Evolutionary conservation across 192 early-diverging fungal genomes (phyloP).

Genomic region (Rhizoclosmatium sp.): DNA sequence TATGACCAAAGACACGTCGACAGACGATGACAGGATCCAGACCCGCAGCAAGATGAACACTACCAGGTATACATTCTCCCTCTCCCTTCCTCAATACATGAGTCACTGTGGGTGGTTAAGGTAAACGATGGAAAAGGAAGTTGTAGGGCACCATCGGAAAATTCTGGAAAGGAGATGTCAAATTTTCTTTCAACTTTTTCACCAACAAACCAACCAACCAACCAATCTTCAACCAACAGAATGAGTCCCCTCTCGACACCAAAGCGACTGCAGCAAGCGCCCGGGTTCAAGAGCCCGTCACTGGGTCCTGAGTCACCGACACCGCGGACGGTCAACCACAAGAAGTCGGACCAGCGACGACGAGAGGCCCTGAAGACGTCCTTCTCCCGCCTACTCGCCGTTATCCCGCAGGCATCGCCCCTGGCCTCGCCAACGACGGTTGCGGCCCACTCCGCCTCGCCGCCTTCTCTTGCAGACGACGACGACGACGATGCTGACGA

Average conservation of each 20-base stretch:
- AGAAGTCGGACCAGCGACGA: constrained; percentile 22
- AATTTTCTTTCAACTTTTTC: neutral
- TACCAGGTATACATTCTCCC: no score
- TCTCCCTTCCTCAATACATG: no score
- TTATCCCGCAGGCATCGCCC: constrained; percentile 9
- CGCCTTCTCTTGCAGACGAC: neutral
- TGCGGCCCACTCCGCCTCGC: neutral
- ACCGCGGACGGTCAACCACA: constrained; percentile 15
- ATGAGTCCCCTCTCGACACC: neutral
- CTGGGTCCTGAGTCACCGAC: neutral
- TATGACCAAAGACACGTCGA: no score
- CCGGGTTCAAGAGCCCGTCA: neutral
- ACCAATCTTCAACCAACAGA: neutral
- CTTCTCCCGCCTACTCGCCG: constrained; percentile 1
- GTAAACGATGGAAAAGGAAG: no score
- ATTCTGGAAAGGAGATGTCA: neutral
- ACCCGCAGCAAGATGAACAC: no score
- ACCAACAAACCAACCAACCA: neutral
- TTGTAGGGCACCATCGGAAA: neutral
- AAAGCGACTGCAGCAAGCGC: neutral
- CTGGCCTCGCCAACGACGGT: neutral
- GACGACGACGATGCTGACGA: constrained; percentile 13
- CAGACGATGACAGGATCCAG: no score
- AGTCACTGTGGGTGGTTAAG: no score
- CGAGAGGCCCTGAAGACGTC: constrained; percentile 23